Conservation (phyloP, 1,284 basidiomycete genomes). For the Inonotus obliquus region DNA sequence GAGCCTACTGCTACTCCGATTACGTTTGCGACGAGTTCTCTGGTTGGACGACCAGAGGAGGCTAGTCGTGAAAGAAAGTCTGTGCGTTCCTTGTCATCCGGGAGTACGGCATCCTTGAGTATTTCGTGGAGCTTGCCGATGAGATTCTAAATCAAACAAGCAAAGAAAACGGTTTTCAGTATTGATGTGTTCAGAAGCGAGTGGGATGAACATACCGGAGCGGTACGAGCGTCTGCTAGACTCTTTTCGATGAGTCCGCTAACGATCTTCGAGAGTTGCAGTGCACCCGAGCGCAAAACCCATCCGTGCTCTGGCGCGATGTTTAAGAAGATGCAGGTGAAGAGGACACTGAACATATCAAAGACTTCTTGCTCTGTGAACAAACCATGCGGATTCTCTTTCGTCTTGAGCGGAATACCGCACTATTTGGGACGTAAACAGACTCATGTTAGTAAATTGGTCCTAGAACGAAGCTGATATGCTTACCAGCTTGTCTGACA, state of each 20-base stretch:
- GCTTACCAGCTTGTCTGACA: conserved; percentile 24
- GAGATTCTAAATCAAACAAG: conserved; percentile 25
- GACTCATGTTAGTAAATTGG: not conserved
- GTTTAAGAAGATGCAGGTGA: conserved; percentile 23
- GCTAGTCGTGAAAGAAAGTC: conserved; percentile 41
- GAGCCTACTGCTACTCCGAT: conserved; percentile 45
- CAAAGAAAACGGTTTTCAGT: too few relatives aligned
- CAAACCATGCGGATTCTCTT: conserved; percentile 28
- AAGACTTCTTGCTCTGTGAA: conserved; percentile 30
- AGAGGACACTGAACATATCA: conserved; percentile 26
- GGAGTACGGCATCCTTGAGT: conserved; percentile 28
- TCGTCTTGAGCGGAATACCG: conserved; percentile 34
- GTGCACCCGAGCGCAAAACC: conserved; percentile 13
- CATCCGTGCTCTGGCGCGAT: conserved; percentile 17
- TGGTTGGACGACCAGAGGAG: conserved; percentile 35
- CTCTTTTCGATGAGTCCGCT: conserved; percentile 18
- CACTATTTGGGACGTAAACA: conserved; percentile 13
- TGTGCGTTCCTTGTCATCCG: conserved; percentile 33
- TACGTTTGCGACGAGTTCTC: conserved; percentile 41
- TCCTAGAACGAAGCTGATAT: not conserved
- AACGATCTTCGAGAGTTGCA: conserved; percentile 15
- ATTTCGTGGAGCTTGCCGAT: conserved; percentile 14
- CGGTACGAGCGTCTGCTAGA: conserved; percentile 17
- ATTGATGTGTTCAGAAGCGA: conserved; percentile 20
- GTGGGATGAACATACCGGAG: conserved; percentile 8